Conservation (phyloP, 108 stramenopile species). For the Poteriospumella lacustris region DNA sequence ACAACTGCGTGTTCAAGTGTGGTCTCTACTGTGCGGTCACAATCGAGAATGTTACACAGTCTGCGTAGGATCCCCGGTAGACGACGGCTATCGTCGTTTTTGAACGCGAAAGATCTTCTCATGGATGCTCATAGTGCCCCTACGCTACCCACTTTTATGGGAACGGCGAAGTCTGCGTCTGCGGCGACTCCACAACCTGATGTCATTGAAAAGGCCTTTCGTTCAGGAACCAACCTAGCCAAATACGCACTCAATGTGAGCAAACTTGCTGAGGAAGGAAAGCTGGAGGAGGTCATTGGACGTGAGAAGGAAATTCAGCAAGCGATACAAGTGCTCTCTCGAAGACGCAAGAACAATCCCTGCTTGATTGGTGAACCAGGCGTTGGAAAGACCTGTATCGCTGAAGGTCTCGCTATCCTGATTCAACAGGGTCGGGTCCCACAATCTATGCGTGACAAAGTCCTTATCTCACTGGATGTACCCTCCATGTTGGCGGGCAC, state of each 20-base stretch:
- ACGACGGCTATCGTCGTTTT: too few species aligned
- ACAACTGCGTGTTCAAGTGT: too few species aligned
- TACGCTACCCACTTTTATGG: too few species aligned
- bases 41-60: too few species aligned
- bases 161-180: too few species aligned
- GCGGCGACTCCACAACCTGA: too few species aligned
- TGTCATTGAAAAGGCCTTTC: too few species aligned
- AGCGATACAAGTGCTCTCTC: constrained; percentile 30
- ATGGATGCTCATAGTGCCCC: too few species aligned
- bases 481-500: constrained; percentile 36
- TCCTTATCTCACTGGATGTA: constrained; percentile 30
- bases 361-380: constrained; percentile 40
- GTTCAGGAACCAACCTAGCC: background rate
- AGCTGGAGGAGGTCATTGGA: constrained; percentile 45
- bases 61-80: too few species aligned
- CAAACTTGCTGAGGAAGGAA: constrained; percentile 28
- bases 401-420: constrained; percentile 33
- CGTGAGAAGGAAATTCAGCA: constrained; percentile 32
- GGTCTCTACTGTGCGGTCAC: too few species aligned
- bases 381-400: constrained; percentile 41
- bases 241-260: constrained; percentile 37
- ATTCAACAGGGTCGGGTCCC: constrained; percentile 34
- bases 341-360: constrained; percentile 43
- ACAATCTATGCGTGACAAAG: constrained; percentile 30
- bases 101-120: too few species aligned